Base-by-base conservation (phyloP, 805 yeast species). In the Candida verbasci region DNA sequence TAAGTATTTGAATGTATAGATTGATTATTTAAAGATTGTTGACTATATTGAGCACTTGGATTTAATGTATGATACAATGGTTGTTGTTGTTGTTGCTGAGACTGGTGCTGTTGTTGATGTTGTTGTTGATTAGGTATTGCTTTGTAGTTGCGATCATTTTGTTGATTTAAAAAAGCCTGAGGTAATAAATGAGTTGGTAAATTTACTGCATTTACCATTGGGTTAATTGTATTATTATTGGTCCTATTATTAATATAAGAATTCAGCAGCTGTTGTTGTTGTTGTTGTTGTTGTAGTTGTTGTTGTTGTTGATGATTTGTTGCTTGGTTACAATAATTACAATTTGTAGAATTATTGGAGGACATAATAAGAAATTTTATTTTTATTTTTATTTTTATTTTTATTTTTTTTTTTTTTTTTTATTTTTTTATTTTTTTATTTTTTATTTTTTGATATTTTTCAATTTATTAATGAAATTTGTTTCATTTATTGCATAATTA, bases 121-220 rank as follows among this genome's bases (percentile, higher is more conserved):
- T 26, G 37, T 11, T 27, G 41, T 9, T 31, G 47, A 4, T 34
- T 39, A 9, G 11, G 36, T 42, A 17, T 26, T 42, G 8, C 29
- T 32, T 26, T 49, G 52, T 12, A 38, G 37, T 11, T 39, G 47
- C 38, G 48, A 12, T 45, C 49, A 8, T 44, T 47, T 20, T 21
- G 53, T 32, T 42, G 41, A 27, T 28, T 29, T 9, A 26, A 14
- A 34, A 34, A 45, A 8, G 47, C 47, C 36, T 47, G 53, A 4
- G 60, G 59, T 17, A 54, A 37, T 31, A 55, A 44, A 41, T 53
- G 57, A 6, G 52, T 45, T 7, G 60, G 59, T 12, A 54, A 39
- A 29, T 42, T 50, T 9, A 52, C 45, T 10, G 44, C 30, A 21
- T 43, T 29, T 4, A 24, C 38, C 38, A 30, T 30, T 33, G 36